phyloP scores from a whole-genome alignment of 768 basidiomycete species.

The Trametes elegans region DNA sequence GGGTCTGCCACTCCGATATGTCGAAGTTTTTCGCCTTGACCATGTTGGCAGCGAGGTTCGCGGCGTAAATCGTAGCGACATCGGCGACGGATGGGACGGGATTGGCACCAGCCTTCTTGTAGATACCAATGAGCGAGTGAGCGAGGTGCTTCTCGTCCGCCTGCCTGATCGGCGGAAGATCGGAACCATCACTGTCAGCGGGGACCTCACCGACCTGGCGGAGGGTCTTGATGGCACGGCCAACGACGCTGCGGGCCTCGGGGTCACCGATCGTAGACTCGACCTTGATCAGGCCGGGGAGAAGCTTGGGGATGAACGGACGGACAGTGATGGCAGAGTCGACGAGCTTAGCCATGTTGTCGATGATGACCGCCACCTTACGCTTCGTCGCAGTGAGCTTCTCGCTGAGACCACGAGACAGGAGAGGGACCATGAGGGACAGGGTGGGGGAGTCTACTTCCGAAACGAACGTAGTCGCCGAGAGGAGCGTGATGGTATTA shows the following conservation, averaged over 20 bases:
- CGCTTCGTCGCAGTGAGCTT: conserved; percentile 96
- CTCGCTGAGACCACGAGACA: conserved; percentile 91
- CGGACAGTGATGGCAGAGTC: conserved; percentile 93
- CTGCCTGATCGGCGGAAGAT: conserved; percentile 82
- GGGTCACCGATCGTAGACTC: conserved; percentile 95
- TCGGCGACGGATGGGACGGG: conserved; percentile 57
- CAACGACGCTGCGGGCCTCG: conserved; percentile 91
- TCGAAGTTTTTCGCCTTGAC: conserved; percentile 93
- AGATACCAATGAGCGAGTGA: conserved; percentile 66
- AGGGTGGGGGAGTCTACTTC: conserved; percentile 97
- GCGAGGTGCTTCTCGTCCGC: conserved; percentile 68
- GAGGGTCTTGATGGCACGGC: conserved; percentile 91
- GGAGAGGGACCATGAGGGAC: conserved; percentile 95
- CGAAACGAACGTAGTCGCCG: conserved; percentile 99
- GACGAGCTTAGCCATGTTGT: conserved; percentile 99
- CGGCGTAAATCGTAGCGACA: conserved; percentile 63
- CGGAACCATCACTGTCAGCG: conserved; percentile 77
- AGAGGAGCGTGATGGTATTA: conserved; percentile 90
- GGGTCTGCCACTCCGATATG: conserved; percentile 78
- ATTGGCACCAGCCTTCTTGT: conserved; percentile 78
- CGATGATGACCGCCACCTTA: conserved; percentile 95
- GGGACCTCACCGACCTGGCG: conserved; percentile 94
- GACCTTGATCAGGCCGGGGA: conserved; percentile 95
- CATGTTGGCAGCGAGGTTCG: conserved; percentile 80
- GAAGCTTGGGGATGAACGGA: conserved; percentile 93